Evolutionary conservation across 179 eudicot genomes (phyloP).

Genomic region (Carnegiea gigantea): DNA sequence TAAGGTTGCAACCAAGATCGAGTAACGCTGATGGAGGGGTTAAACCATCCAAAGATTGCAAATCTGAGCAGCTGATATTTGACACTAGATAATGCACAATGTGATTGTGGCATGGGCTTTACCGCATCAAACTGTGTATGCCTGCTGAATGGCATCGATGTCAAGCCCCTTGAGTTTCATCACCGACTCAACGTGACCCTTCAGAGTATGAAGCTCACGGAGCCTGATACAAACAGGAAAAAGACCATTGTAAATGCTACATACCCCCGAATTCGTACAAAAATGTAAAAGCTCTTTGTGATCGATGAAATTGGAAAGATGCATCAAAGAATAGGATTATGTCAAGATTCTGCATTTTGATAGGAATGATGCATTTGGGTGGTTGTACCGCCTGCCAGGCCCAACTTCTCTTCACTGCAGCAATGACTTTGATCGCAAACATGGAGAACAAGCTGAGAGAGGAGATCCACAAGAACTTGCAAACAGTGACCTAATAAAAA

Average conservation of each 20-base stretch:
- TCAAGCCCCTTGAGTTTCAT: slow-evolving; percentile 70
- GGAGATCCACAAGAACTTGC: no score
- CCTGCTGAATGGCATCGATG: slow-evolving; percentile 59
- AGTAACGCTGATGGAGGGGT: not conserved
- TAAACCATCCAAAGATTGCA: not conserved
- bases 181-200: slow-evolving; percentile 72
- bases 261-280: not conserved
- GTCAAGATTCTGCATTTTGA: no score
- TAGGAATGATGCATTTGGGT: no score
- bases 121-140: slow-evolving; percentile 57
- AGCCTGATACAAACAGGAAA: slow-evolving; percentile 39
- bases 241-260: not conserved
- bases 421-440: no score
- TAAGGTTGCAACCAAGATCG: not conserved
- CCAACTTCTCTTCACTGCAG: no score
- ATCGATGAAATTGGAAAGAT: not conserved
- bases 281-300: not conserved
- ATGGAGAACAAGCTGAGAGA: no score
- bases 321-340: not conserved
- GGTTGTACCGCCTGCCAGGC: no score
- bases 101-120: not conserved
- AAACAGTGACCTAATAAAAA: no score
- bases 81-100: not conserved
- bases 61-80: not conserved
- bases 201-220: slow-evolving; percentile 62